Conservation (phyloP, 768 basidiomycete genomes). For the Coprinellus aureogranulatus region DNA sequence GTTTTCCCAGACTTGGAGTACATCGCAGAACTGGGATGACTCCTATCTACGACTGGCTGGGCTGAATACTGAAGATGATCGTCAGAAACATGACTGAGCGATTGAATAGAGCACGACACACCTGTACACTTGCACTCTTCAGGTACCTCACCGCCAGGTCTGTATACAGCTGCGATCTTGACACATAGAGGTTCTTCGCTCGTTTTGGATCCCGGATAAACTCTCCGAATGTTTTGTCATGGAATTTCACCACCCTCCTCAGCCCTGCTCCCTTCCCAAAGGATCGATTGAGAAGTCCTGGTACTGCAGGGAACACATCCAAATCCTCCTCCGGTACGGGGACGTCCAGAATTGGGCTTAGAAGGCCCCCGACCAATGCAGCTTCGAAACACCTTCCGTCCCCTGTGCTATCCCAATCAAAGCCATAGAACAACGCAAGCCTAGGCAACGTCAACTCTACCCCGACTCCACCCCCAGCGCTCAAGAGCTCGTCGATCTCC, state of each 20-base stretch:
- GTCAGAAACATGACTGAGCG: too few species aligned
- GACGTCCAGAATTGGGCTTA: not conserved
- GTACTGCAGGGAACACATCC: too few species aligned
- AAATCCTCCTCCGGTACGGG: not conserved
- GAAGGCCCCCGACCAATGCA: not conserved
- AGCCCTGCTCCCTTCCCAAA: not conserved
- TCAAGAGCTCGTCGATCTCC: slow-evolving; percentile 1
- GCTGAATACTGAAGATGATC: not conserved
- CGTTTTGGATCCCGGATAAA: slow-evolving; percentile 1
- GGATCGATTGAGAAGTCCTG: not conserved
- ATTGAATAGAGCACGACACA: not conserved
- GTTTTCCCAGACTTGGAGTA: not conserved
- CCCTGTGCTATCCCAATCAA: not conserved
- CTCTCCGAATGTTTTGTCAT: not conserved
- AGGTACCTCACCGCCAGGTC: slow-evolving; percentile 3
- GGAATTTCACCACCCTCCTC: not conserved
- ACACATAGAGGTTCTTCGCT: not conserved
- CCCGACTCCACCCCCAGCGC: not conserved
- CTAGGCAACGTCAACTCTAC: not conserved
- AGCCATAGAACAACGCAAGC: slow-evolving; percentile 1
- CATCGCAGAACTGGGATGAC: not conserved
- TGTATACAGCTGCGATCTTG: slow-evolving; percentile 3
- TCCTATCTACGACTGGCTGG: not conserved
- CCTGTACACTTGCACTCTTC: slow-evolving; percentile 2
- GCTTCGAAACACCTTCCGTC: slow-evolving; percentile 4